These are phyloP conservation scores for Dianthus caryophyllus DNA, from an alignment of 148 eudicot species.

Conservation along the genomic window DNA sequence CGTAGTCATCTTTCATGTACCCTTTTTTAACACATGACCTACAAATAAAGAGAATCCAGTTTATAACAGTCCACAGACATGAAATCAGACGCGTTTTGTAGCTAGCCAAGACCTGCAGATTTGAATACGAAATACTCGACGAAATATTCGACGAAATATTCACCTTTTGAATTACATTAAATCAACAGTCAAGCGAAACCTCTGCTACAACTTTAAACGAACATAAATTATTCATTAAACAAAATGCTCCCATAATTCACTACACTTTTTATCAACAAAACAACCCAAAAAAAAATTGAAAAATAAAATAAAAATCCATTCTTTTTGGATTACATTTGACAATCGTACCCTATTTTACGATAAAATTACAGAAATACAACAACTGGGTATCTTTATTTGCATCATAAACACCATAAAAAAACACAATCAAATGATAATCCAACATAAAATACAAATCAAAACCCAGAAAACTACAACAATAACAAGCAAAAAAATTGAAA, in stretches of 20 bases:
- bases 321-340: too few relatives aligned
- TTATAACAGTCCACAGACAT: too few relatives aligned
- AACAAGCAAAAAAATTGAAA: not conserved
- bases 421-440: not conserved
- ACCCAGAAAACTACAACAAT: not conserved
- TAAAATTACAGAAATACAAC: too few relatives aligned
- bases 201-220: too few relatives aligned
- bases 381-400: not conserved
- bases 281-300: too few relatives aligned
- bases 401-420: not conserved
- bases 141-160: too few relatives aligned
- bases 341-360: too few relatives aligned
- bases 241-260: not conserved
- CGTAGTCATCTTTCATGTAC: constrained; percentile 87
- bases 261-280: not conserved
- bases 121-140: not conserved
- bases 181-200: not conserved
- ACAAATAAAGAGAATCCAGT: too few relatives aligned
- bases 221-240: too few relatives aligned
- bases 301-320: too few relatives aligned
- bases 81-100: not conserved
- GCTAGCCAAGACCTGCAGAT: not conserved
- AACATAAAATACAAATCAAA: not conserved
- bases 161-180: not conserved
- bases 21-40: constrained; percentile 98